phyloP scores from a whole-genome alignment of 2,329 filamentous ascomycete genomes.

The Arthroderma uncinatum region DNA sequence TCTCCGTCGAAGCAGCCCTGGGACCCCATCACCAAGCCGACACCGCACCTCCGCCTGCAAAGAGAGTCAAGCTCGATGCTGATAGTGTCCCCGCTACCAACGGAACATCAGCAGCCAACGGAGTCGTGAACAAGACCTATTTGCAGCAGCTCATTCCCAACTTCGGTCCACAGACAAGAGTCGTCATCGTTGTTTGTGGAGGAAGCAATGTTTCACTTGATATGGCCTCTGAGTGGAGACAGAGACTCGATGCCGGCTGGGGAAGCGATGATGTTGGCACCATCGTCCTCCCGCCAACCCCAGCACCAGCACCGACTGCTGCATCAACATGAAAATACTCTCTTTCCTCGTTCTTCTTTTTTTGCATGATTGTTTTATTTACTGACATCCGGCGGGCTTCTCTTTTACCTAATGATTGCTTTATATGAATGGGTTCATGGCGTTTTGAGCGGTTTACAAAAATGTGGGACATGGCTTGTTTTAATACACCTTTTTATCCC shows the following conservation, averaged over 20 bases:
- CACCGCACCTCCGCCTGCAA: constrained; percentile 7
- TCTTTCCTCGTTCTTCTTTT: no score
- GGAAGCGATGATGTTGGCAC: constrained; percentile 8
- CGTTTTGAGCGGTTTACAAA: background rate
- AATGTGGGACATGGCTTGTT: background rate
- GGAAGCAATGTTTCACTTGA: constrained; percentile 56
- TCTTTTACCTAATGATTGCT: background rate
- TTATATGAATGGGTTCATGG: background rate
- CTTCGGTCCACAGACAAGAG: constrained; percentile 54
- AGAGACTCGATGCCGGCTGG: constrained; percentile 34
- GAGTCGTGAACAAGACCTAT: constrained; percentile 1
- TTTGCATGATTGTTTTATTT: background rate
- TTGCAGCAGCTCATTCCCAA: constrained; percentile 53
- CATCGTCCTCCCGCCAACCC: background rate
- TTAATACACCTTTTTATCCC: background rate
- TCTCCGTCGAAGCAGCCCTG: constrained; percentile 50
- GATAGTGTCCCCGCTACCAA: constrained; percentile 3
- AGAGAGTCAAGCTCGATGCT: constrained; percentile 5
- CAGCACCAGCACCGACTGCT: no score
- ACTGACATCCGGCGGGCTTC: background rate
- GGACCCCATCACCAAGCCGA: constrained; percentile 18
- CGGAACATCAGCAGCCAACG: background rate
- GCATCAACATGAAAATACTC: background rate
- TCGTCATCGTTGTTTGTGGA: constrained; percentile 80
- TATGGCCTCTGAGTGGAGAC: constrained; percentile 49